Evolutionary conservation across 1,284 basidiomycete genomes (phyloP), one percentile per base, ranked within the genome.

Genomic region (Ganoderma boninense): DNA sequence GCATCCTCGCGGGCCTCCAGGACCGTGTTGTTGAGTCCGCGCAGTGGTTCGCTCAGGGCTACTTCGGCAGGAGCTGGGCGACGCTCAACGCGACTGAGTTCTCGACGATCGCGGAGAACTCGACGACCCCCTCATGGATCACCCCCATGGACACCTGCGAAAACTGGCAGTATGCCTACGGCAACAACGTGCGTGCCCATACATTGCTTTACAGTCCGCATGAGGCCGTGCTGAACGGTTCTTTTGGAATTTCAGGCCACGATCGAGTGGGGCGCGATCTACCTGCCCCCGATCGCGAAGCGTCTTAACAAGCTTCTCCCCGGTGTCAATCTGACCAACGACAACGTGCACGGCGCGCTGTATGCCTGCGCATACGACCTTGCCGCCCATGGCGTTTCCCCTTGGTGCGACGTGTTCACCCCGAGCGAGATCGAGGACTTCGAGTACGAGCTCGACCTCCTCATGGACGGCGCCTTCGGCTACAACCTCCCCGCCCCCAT

Each of bases 311-410:
- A 74, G 49, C 70, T 81, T 49, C 65, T 85, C 10, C 81, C 81
- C 2, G 79, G 78, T 16, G 73, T 84, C 11, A 74, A 79, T 69
- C 71, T 83, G 29, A 77, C 80, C 46, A 75, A 77, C 49, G 68
- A 77, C 66, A 79, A 82, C 73, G 79, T 81, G 10, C 83, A 84
- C 70, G 85, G 84, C 20, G 85, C 85, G 60, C 75, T 87, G 26
- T 86, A 84, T 73, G 83, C 82, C 8, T 86, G 84, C 69, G 84
- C 85, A 43, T 86, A 84, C 71, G 85, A 85, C 71, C 78, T 83
- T 56, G 85, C 84, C 5, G 78, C 80, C 16, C 77, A 77, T 65
- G 80, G 80, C 2, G 72, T 75, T 35, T 82, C 82, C 20, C 81
- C 83, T 0, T 86, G 86, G 84, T 87, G 84, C 72, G 76, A 74